Percentiles rank a stretch among this genome's conserved stretches.
Evolutionary conservation across 441 rosid species (phyloP).

Genomic region (Eutrema salsugineum): DNA sequence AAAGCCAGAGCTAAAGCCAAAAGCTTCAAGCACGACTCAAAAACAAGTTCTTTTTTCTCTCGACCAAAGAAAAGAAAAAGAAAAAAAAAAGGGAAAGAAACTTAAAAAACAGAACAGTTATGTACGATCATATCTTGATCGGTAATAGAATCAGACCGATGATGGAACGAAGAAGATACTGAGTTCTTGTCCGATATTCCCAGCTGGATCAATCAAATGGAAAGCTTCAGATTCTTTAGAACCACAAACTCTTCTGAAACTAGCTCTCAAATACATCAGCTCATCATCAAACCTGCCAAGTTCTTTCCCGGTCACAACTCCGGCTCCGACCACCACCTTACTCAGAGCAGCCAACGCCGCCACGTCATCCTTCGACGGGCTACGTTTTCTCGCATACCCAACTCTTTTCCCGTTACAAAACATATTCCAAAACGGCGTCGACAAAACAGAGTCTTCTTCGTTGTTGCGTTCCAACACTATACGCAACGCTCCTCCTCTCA

Average conservation of each 20-base stretch:
- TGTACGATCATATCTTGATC: constrained; percentile 7
- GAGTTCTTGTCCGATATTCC: constrained; percentile 74
- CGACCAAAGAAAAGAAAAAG: not conserved
- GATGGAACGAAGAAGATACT: constrained; percentile 64
- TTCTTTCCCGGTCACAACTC: constrained; percentile 47
- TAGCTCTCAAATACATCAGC: constrained; percentile 73
- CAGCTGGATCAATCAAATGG: constrained; percentile 76
- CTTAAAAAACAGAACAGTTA: constrained; percentile 6
- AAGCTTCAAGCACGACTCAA: constrained; percentile 24
- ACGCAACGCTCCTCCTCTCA: constrained; percentile 62
- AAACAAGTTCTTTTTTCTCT: constrained; percentile 8
- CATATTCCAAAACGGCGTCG: constrained; percentile 56
- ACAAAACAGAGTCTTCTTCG: constrained; percentile 25
- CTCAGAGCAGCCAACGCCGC: constrained; percentile 47
- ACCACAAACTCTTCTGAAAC: constrained; percentile 50
- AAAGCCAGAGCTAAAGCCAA: constrained; percentile 22
- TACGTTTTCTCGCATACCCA: constrained; percentile 63
- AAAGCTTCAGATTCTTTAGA: constrained; percentile 62
- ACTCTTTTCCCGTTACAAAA: constrained; percentile 71
- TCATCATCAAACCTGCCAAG: constrained; percentile 38
- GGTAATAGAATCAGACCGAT: not conserved
- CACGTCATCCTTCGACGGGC: constrained; percentile 43
- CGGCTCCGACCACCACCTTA: constrained; percentile 66
- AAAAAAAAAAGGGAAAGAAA: not conserved
- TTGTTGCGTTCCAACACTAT: constrained; percentile 49